Evolutionary conservation across 331 rosid genomes (phyloP), one percentile per base, ranked within the genome.

Genomic region (Prunus yedoensis): DNA sequence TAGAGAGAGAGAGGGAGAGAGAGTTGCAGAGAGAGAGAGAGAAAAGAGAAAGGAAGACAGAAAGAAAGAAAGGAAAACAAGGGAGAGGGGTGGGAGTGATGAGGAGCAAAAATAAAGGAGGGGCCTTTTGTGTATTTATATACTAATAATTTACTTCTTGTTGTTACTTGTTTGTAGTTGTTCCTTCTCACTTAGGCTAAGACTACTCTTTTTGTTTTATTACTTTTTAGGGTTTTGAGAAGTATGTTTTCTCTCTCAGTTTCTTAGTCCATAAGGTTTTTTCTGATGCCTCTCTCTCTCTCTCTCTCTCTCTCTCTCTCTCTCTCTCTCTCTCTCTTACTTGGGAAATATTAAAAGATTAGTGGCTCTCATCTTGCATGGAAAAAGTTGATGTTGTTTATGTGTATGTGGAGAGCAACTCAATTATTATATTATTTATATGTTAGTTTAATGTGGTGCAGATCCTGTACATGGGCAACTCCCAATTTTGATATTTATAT

Each of bases 181-280:
- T 76, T 63, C 77, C 73, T 66, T 25, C 50, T 50, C 75, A 28
- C 32, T 21, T 35, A 45, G 74, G 49, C 61, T 80, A 64, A 73
- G 70, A 77, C 83, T 83, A 60, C 79, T 85, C 89, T 86, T 88
- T 89, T 89, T 88, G 90, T 86, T 88, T 85, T 83, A 69, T 85
- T 80, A 73, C 93, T 91, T 91, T 91, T 76, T 85, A 86, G 93
- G 89, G 89, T 87, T 91, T 78, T 79, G 91, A 81, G 96, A 84
- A 81, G 84, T 83, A 79, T 83, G 87, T 91, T 53, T 60, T 59
- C 23, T 27, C 32, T 16, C 41, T 58, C 35, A 63, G 72, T 82
- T 88, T 77, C 95, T 89, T 91, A 89, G 82, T 84, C 75, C 80
- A 80, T 88, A 91, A 91, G 95, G 87, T 80, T 91, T 87, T 85